A percentile compares a stretch with the other conserved stretches of the same genome.
phyloP scores from a whole-genome alignment of 2,329 filamentous ascomycete species.

The Cadophora sp. region DNA sequence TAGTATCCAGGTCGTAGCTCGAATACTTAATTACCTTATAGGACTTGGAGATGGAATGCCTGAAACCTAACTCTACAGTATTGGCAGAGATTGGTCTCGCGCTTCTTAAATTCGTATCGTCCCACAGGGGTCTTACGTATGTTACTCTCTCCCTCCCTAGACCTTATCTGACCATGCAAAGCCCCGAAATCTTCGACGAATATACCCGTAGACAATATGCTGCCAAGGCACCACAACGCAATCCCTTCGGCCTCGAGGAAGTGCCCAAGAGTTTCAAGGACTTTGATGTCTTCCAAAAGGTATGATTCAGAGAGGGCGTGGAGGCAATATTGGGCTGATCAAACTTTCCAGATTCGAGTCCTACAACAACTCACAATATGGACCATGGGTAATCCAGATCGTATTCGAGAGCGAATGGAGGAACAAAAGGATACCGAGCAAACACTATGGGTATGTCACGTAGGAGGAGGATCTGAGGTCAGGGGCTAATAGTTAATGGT shows the following conservation, averaged over 20 bases:
- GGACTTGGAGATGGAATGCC: conserved; percentile 88
- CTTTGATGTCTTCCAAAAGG: conserved; percentile 83
- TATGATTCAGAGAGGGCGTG: conserved; percentile 49
- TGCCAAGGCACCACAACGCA: conserved; percentile 77
- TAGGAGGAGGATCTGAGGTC: background rate
- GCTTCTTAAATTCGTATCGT: conserved; percentile 91
- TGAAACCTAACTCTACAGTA: conserved; percentile 77
- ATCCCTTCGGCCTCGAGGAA: conserved; percentile 85
- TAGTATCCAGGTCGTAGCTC: background rate
- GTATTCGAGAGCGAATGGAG: conserved; percentile 84
- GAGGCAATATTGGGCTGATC: conserved; percentile 49
- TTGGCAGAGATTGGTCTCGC: conserved; percentile 84
- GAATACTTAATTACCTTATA: conserved; percentile 48
- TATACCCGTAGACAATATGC: conserved; percentile 89
- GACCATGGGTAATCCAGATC: conserved; percentile 86
- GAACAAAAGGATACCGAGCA: conserved; percentile 84
- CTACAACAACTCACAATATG: conserved; percentile 90
- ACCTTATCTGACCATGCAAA: conserved; percentile 49
- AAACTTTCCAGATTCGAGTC: conserved; percentile 66
- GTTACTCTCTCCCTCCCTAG: conserved; percentile 45
- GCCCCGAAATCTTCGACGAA: conserved; percentile 88
- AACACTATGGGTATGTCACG: conserved; percentile 72
- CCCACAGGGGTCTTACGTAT: conserved; percentile 90
- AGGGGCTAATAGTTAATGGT: conserved; percentile 26
- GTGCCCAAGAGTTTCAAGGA: conserved; percentile 75